Conservation (phyloP, 345 rosid species). For the Camelina sativa region DNA sequence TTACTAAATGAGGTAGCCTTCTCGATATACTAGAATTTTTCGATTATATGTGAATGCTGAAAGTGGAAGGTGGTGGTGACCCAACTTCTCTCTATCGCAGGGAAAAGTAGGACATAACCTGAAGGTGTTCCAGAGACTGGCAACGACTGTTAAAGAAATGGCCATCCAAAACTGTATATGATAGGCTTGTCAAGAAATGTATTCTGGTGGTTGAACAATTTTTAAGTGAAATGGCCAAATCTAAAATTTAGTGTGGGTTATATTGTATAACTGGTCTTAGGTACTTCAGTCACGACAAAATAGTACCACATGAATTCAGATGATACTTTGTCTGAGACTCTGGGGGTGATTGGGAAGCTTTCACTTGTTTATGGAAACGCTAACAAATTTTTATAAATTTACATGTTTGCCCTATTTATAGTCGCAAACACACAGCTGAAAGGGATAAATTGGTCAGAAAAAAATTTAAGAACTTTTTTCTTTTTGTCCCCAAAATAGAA, state of each 20-base stretch:
- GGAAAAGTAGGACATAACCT: conserved; percentile 77
- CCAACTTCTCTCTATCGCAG: conserved; percentile 46
- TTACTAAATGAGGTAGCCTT: conserved; percentile 75
- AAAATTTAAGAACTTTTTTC: too few species aligned
- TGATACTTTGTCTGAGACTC: background rate
- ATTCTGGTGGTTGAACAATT: background rate
- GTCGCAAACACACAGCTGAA: too few species aligned
- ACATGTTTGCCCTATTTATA: too few species aligned
- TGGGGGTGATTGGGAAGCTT: background rate
- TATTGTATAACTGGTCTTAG: background rate
- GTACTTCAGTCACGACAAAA: background rate
- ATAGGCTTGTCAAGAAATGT: conserved; percentile 7
- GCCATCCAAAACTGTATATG: conserved; percentile 54
- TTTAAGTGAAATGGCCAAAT: conserved; percentile 17
- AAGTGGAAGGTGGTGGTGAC: conserved; percentile 7
- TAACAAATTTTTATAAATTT: too few species aligned
- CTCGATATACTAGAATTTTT: background rate
- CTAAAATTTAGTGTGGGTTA: conserved; percentile 20
- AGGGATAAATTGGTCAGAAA: too few species aligned
- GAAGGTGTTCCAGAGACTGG: conserved; percentile 80
- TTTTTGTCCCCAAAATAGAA: too few species aligned
- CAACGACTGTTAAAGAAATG: conserved; percentile 75
- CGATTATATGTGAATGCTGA: conserved; percentile 2
- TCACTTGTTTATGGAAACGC: too few species aligned
- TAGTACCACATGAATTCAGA: background rate